Evolutionary conservation across 139 green algal genomes (phyloP), one percentile per base, ranked within the genome.

Genomic region (Chlorokybus atmophyticus): DNA sequence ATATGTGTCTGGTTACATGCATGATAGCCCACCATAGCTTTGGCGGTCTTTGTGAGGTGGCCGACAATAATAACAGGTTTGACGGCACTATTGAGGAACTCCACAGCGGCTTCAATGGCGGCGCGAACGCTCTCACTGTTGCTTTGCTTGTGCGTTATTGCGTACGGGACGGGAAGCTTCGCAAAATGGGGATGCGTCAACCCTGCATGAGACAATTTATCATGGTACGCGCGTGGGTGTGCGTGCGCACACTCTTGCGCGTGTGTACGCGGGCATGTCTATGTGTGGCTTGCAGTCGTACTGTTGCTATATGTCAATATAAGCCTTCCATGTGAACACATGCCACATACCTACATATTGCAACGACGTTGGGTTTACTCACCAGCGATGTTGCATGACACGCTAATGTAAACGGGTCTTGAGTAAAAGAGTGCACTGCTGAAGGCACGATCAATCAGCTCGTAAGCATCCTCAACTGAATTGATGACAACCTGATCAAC

Each of bases 321-420:
- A n/a, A n/a, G n/a, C n/a, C n/a, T n/a, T n/a, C n/a, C n/a, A n/a
- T n/a, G n/a, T n/a, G n/a, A n/a, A n/a, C n/a, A n/a, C n/a, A n/a
- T n/a, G n/a, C n/a, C n/a, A n/a, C n/a, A n/a, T n/a, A n/a, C n/a
- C n/a, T n/a, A n/a, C n/a, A n/a, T n/a, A n/a, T n/a, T n/a, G n/a
- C n/a, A n/a, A n/a, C n/a, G n/a, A n/a, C n/a, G n/a, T n/a, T n/a
- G n/a, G n/a, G n/a, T n/a, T n/a, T n/a, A n/a, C n/a, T n/a, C n/a
- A n/a, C 64, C 64, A 2, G 77, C 66, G 23, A 62, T 5, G 42
- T 62, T 62, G 7, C 54, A 62, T 31, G 32, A 41, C 6, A 62
- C 31, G 10, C 57, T 63, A 51, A 91, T 86, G 74, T 86, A 87
- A 7, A 76, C 78, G 1, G 83, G 83, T 61, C 84, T 86, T 24